phyloP scores from a whole-genome alignment of 2,329 filamentous ascomycete species.

The Ceratocystis huliohia region DNA sequence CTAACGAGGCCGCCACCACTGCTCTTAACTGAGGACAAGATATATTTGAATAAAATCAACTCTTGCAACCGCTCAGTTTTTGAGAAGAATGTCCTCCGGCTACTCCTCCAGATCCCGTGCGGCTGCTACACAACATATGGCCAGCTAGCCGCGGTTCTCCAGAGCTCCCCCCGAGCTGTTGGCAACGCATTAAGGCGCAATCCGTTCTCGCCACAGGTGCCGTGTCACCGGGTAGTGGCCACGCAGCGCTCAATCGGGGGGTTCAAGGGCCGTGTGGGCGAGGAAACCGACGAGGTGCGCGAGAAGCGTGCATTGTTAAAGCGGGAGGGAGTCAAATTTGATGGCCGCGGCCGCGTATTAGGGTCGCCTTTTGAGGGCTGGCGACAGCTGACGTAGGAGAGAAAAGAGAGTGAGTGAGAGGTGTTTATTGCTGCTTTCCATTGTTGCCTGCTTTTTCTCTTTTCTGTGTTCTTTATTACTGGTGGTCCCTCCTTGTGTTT shows the following conservation, averaged over 20 bases:
- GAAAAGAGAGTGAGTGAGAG: neutral
- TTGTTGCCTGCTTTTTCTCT: neutral
- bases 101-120: slow-evolving; percentile 63
- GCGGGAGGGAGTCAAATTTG: slow-evolving; percentile 52
- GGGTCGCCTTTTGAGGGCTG: slow-evolving; percentile 41
- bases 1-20: neutral
- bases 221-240: slow-evolving; percentile 70
- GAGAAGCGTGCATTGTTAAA: slow-evolving; percentile 51
- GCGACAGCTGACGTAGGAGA: neutral
- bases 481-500: neutral
- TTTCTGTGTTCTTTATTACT: neutral
- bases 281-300: slow-evolving; percentile 45
- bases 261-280: slow-evolving; percentile 53
- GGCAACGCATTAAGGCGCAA: slow-evolving; percentile 67
- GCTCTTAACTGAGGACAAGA: slow-evolving; percentile 26
- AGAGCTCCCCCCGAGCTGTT: slow-evolving; percentile 61
- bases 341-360: slow-evolving; percentile 45
- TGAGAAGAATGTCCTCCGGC: slow-evolving; percentile 53
- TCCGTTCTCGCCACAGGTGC: slow-evolving; percentile 69
- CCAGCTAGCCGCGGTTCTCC: slow-evolving; percentile 52
- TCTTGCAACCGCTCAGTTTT: slow-evolving; percentile 37
- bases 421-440: neutral
- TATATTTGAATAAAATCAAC: slow-evolving; percentile 36
- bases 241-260: slow-evolving; percentile 45
- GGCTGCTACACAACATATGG: slow-evolving; percentile 70